Evolutionary conservation across 768 basidiomycete species (phyloP).

Genomic region (Pleurotus salmoneostramineus): DNA sequence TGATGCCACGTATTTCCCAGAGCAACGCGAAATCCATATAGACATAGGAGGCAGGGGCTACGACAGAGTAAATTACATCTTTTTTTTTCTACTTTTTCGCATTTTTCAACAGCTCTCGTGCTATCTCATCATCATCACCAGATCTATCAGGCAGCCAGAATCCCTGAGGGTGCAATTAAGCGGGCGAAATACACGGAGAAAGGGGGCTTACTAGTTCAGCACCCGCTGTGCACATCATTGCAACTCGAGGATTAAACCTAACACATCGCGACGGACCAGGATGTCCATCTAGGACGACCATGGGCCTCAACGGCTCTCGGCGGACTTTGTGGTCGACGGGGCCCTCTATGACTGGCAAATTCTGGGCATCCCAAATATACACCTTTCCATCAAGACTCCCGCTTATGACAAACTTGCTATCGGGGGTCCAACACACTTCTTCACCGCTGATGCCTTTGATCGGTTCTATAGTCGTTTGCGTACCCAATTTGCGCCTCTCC

Average conservation of each 20-base stretch:
- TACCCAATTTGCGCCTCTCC: conserved; percentile 58
- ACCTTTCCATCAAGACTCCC: conserved; percentile 86
- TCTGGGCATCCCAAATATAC: conserved; percentile 83
- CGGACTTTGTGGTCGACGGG: conserved; percentile 51
- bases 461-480: conserved; percentile 58
- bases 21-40: neutral
- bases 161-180: conserved; percentile 10
- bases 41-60: neutral
- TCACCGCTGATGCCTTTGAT: conserved; percentile 84
- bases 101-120: conserved; percentile 65
- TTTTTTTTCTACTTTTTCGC: conserved; percentile 17
- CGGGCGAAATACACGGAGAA: neutral
- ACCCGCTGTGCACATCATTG: conserved; percentile 86
- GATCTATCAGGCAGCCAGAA: conserved; percentile 19
- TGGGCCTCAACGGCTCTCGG: conserved; percentile 39
- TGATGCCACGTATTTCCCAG: conserved; percentile 4
- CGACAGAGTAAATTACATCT: neutral
- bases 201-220: conserved; percentile 64
- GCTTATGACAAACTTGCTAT: conserved; percentile 85
- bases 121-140: conserved; percentile 62
- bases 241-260: conserved; percentile 82
- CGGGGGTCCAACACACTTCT: conserved; percentile 92
- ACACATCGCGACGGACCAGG: conserved; percentile 83
- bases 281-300: conserved; percentile 66
- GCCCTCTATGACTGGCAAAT: conserved; percentile 48